These are phyloP conservation scores for Cicer cuneatum DNA, from an alignment of 306 rosid genomes.

Conservation along the genomic window DNA sequence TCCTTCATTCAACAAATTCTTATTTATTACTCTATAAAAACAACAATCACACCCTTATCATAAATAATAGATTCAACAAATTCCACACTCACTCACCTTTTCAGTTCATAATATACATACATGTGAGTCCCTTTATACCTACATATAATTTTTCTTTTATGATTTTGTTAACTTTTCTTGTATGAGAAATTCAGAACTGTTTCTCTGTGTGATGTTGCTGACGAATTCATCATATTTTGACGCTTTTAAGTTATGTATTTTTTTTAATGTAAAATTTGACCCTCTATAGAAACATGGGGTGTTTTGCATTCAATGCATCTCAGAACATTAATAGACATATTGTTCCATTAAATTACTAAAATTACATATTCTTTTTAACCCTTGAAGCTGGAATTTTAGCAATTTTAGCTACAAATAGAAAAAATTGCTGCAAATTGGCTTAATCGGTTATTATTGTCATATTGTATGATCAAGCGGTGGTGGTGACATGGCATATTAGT, in stretches of 20 bases:
- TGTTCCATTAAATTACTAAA: conserved; percentile 28
- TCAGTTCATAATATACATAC: background rate
- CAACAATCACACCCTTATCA: background rate
- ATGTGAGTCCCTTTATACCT: background rate
- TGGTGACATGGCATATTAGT: conserved; percentile 12
- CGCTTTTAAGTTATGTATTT: too few relatives aligned
- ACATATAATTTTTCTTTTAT: background rate
- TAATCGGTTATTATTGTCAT: conserved; percentile 39
- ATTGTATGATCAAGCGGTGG: conserved; percentile 42
- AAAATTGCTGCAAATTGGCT: background rate
- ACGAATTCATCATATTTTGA: background rate
- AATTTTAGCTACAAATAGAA: background rate
- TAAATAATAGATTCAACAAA: too few relatives aligned
- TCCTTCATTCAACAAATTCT: background rate
- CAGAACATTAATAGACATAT: too few relatives aligned
- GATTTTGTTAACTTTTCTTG: background rate
- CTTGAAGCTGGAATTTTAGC: background rate
- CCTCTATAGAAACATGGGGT: too few relatives aligned
- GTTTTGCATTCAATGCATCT: too few relatives aligned
- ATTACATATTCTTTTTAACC: background rate
- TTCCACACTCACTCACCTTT: background rate
- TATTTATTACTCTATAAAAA: background rate
- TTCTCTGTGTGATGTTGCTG: background rate
- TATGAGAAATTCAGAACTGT: background rate
- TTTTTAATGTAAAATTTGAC: too few relatives aligned